phyloP scores from a whole-genome alignment of 306 rosid genomes.

The Acmispon strigosus region DNA sequence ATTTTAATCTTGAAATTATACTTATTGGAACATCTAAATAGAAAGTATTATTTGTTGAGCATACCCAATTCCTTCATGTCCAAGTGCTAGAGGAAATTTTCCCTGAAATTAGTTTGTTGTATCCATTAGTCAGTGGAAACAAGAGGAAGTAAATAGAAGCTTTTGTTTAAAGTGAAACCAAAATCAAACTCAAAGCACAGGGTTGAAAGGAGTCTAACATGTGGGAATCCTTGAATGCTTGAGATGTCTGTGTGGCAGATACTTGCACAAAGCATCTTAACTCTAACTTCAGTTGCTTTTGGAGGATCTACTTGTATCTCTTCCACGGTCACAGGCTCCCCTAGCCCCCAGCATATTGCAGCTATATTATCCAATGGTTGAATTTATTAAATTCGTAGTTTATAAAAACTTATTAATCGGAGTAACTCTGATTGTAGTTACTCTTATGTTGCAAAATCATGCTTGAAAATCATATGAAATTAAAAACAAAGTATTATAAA shows the following conservation, averaged over 20 bases:
- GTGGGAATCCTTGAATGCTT: constrained; percentile 24
- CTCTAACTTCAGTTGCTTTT: constrained; percentile 35
- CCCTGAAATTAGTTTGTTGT: constrained; percentile 16
- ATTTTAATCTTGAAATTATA: too few relatives aligned
- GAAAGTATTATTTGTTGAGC: neutral
- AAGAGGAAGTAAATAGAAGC: neutral
- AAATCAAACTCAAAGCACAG: neutral
- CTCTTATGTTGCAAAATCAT: too few relatives aligned
- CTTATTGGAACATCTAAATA: too few relatives aligned
- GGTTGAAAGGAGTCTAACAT: constrained; percentile 13
- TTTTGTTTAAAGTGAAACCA: too few relatives aligned
- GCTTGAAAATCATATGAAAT: neutral
- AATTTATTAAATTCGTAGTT: neutral
- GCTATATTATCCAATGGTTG: constrained; percentile 8
- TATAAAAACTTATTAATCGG: neutral
- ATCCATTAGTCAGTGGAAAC: neutral
- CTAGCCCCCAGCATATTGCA: constrained; percentile 49
- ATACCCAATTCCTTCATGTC: constrained; percentile 65
- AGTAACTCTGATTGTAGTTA: too few relatives aligned
- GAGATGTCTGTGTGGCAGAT: constrained; percentile 44
- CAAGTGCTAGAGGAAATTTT: constrained; percentile 41
- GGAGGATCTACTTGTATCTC: constrained; percentile 60
- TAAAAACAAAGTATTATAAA: neutral
- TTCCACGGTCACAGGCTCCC: constrained; percentile 31
- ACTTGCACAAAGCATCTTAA: constrained; percentile 57